phyloP scores from a whole-genome alignment of 306 rosid genomes.

The Leucaena leucocephala region DNA sequence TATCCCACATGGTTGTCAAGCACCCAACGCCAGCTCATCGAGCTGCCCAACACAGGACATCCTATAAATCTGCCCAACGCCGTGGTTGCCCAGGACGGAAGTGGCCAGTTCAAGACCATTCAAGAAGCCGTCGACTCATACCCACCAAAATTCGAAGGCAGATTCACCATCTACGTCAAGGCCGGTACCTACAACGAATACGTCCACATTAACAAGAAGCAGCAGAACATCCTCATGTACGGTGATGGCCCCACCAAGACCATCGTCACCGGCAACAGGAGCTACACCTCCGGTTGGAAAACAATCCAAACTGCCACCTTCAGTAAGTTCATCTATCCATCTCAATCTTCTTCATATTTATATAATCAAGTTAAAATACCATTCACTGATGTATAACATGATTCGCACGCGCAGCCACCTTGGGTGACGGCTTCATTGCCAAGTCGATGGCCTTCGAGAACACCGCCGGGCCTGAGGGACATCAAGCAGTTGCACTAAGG shows the following conservation, averaged over 20 bases:
- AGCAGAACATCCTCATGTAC: constrained; percentile 53
- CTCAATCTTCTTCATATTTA: too few species aligned
- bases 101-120: constrained; percentile 58
- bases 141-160: constrained; percentile 46
- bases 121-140: constrained; percentile 57
- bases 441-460: constrained; percentile 66
- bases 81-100: constrained; percentile 75
- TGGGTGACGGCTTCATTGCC: constrained; percentile 48
- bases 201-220: constrained; percentile 31
- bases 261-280: constrained; percentile 46
- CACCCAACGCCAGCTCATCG: constrained; percentile 56
- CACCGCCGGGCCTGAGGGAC: constrained; percentile 70
- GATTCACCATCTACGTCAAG: constrained; percentile 66
- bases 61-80: constrained; percentile 36
- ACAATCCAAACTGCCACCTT: constrained; percentile 52
- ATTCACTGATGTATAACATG: neutral
- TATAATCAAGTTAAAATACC: too few species aligned
- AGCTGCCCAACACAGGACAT: neutral
- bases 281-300: constrained; percentile 29
- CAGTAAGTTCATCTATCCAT: constrained; percentile 23
- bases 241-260: constrained; percentile 69
- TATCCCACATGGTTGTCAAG: constrained; percentile 60
- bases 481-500: constrained; percentile 85
- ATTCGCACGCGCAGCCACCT: constrained; percentile 30
- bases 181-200: constrained; percentile 61